These are phyloP conservation scores for Penicillium manginii DNA, from an alignment of 495 filamentous ascomycete genomes.

Conservation along the genomic window DNA sequence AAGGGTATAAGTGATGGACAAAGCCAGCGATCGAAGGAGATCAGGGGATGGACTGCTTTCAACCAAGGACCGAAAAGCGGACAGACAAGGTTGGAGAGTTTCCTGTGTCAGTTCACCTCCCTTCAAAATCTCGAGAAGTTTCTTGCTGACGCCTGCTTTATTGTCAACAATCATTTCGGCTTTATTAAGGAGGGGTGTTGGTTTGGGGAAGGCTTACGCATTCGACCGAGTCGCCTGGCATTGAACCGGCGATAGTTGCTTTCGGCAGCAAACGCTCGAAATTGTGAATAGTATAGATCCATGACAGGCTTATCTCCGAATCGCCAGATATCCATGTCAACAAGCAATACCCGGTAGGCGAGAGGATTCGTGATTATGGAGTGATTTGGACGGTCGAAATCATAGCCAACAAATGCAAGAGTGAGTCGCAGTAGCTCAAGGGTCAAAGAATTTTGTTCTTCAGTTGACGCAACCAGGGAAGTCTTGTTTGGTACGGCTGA, in stretches of 20 bases:
- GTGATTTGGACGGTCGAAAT: conserved; percentile 71
- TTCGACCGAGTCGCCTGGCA: conserved; percentile 76
- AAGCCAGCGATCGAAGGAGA: conserved; percentile 80
- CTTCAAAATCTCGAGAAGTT: conserved; percentile 86
- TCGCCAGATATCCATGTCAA: conserved; percentile 92
- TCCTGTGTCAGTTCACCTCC: conserved; percentile 73
- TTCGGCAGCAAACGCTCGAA: conserved; percentile 75
- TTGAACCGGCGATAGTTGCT: conserved; percentile 96
- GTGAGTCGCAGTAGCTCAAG: conserved; percentile 75
- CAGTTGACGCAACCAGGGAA: conserved; percentile 31
- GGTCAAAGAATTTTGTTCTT: conserved; percentile 60
- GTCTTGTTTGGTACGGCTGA: conserved; percentile 37
- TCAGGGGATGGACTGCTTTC: conserved; percentile 79
- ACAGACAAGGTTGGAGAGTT: conserved; percentile 72
- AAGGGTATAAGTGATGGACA: conserved; percentile 91
- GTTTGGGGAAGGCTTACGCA: conserved; percentile 68
- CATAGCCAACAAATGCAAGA: conserved; percentile 85
- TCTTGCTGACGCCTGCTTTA: conserved; percentile 78
- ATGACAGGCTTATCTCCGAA: conserved; percentile 73
- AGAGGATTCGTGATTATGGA: conserved; percentile 95
- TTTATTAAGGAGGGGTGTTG: background rate
- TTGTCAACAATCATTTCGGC: conserved; percentile 23
- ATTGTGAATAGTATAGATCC: conserved; percentile 89
- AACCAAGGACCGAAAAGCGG: conserved; percentile 75
- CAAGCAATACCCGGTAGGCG: conserved; percentile 86